Conservation (phyloP, 2,329 filamentous ascomycete genomes). For the Zelopaecilomyces penicillatus region DNA sequence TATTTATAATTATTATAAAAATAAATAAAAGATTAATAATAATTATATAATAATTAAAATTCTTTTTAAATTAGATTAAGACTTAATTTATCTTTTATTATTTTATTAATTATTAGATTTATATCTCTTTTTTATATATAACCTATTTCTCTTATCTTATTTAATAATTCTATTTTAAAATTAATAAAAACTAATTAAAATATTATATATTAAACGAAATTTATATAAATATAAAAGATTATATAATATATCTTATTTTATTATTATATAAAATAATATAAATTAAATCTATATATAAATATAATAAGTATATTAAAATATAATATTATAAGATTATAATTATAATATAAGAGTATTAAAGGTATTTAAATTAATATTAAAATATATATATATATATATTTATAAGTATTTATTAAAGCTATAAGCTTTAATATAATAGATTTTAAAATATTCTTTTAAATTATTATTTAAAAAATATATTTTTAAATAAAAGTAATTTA, state of each 20-base stretch:
- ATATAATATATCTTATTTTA: neutral
- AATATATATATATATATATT: neutral
- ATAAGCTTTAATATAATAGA: no score
- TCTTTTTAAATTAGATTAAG: no score
- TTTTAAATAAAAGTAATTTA: no score
- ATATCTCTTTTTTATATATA: no score
- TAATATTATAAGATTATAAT: neutral
- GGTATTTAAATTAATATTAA: neutral
- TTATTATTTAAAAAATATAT: no score
- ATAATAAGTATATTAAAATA: neutral
- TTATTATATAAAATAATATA: neutral
- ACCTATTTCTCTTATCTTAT: neutral
- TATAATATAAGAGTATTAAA: neutral
- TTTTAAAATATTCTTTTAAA: no score
- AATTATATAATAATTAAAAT: no score
- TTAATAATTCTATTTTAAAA: neutral
- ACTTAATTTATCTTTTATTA: no score
- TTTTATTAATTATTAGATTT: no score
- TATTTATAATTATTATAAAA: neutral
- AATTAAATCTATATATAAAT: neutral
- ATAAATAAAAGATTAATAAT: no score
- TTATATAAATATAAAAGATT: neutral
- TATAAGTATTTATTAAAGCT: no score
- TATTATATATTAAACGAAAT: neutral
- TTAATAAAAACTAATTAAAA: neutral